These are phyloP conservation scores for Arabis hirsuta DNA, from an alignment of 345 rosid species.

Conservation along the genomic window DNA sequence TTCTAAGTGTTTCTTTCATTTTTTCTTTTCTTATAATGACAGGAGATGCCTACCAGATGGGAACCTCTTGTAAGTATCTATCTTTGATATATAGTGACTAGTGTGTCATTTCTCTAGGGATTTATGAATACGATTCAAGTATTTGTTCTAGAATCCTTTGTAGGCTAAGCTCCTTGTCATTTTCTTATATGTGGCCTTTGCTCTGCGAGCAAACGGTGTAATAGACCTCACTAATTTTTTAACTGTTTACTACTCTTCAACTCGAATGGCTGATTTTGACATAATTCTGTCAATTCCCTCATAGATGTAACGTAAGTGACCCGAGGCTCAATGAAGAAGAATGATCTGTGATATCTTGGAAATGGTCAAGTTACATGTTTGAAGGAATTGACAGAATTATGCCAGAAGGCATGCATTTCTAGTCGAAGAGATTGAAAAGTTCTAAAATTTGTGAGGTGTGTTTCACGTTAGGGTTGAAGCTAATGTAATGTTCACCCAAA, in stretches of 20 bases:
- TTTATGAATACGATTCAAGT: constrained; percentile 4
- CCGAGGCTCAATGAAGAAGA: background rate
- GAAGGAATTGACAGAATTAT: constrained; percentile 29
- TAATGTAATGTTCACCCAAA: background rate
- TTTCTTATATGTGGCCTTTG: background rate
- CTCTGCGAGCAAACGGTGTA: background rate
- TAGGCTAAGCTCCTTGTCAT: background rate
- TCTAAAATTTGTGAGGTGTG: constrained; percentile 9
- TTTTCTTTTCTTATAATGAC: constrained; percentile 34
- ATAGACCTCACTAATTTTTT: constrained; percentile 4
- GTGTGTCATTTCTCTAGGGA: constrained; percentile 12
- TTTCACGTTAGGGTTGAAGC: constrained; percentile 9
- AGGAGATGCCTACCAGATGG: constrained; percentile 81
- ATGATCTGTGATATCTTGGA: background rate
- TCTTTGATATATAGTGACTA: constrained; percentile 3
- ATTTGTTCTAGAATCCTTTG: background rate
- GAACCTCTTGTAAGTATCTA: constrained; percentile 76
- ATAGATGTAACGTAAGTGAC: constrained; percentile 6
- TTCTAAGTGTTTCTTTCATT: constrained; percentile 32
- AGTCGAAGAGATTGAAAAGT: constrained; percentile 17
- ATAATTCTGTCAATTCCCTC: constrained; percentile 31
- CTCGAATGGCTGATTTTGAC: constrained; percentile 25
- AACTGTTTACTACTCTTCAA: constrained; percentile 6
- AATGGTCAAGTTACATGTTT: constrained; percentile 20
- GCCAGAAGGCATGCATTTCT: constrained; percentile 19